Conservation (phyloP, 129 eudicot species). For the Flaveria linearis region DNA sequence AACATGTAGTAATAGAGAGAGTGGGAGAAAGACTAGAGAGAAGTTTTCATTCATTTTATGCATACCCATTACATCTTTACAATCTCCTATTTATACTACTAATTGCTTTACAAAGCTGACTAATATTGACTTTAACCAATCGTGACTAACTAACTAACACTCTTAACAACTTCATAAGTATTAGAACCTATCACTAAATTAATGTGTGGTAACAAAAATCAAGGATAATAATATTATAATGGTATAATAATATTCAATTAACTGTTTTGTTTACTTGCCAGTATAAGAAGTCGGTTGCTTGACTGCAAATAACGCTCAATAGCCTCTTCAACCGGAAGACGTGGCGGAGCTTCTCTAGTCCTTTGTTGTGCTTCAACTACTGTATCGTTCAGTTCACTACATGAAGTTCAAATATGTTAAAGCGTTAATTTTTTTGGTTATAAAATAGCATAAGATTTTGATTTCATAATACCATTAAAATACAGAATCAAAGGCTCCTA, state of each 20-base stretch:
- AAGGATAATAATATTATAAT: background rate
- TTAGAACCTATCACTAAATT: too few species aligned
- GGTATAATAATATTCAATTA: background rate
- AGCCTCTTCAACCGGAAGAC: conserved; percentile 62
- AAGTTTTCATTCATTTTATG: too few species aligned
- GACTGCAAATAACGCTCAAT: conserved; percentile 57
- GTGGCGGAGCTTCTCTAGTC: conserved; percentile 71
- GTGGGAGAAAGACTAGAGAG: too few species aligned
- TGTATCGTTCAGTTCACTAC: conserved; percentile 86
- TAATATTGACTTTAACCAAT: too few species aligned
- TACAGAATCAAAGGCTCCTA: background rate
- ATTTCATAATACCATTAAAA: background rate
- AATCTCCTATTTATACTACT: too few species aligned
- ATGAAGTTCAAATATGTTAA: conserved; percentile 16
- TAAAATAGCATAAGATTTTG: background rate
- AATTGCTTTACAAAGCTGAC: too few species aligned
- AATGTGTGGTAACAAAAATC: too few species aligned
- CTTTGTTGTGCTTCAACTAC: conserved; percentile 92
- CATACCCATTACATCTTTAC: too few species aligned
- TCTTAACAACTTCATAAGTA: too few species aligned
- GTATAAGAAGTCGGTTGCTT: conserved; percentile 78
- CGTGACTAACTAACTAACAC: too few species aligned
- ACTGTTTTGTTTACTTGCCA: conserved; percentile 48
- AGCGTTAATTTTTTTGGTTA: background rate
- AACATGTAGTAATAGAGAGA: too few species aligned